Evolutionary conservation across 345 rosid species (phyloP).

Genomic region (Sisymbrium altissimum): DNA sequence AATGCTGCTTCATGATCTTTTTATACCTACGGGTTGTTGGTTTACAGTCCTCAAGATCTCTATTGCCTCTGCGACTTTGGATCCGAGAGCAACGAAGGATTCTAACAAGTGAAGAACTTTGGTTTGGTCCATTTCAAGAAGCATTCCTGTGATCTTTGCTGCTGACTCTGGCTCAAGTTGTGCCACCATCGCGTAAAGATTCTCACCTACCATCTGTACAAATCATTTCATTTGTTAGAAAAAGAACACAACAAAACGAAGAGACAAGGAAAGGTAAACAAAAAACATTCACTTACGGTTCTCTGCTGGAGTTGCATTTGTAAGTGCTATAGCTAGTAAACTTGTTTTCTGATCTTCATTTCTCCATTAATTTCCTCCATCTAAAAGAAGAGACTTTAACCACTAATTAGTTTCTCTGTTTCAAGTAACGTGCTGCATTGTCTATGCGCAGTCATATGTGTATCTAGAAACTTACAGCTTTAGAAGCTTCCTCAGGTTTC

Average conservation of each 20-base stretch:
- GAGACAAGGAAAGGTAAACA: neutral
- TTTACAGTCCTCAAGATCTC: conserved; percentile 55
- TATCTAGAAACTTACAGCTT: conserved; percentile 41
- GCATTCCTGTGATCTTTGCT: conserved; percentile 80
- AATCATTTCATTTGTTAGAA: neutral
- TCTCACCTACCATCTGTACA: conserved; percentile 71
- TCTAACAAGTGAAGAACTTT: conserved; percentile 56
- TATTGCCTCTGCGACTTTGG: conserved; percentile 73
- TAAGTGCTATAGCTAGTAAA: conserved; percentile 40
- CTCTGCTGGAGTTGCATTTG: conserved; percentile 65
- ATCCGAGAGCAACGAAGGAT: conserved; percentile 63
- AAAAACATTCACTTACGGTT: conserved; percentile 35
- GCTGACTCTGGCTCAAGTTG: conserved; percentile 67
- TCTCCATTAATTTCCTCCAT: neutral
- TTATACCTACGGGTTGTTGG: too few relatives aligned
- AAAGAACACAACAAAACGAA: neutral
- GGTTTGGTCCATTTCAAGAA: conserved; percentile 78
- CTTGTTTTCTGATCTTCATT: neutral
- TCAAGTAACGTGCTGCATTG: neutral
- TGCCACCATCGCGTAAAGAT: conserved; percentile 67
- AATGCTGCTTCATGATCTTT: too few relatives aligned
- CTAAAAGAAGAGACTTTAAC: neutral
- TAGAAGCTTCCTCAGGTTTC: conserved; percentile 14
- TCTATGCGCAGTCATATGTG: neutral
- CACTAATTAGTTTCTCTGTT: neutral